Base-by-base conservation (phyloP, 1,284 basidiomycete species). In the Apiotrichum gracile region DNA sequence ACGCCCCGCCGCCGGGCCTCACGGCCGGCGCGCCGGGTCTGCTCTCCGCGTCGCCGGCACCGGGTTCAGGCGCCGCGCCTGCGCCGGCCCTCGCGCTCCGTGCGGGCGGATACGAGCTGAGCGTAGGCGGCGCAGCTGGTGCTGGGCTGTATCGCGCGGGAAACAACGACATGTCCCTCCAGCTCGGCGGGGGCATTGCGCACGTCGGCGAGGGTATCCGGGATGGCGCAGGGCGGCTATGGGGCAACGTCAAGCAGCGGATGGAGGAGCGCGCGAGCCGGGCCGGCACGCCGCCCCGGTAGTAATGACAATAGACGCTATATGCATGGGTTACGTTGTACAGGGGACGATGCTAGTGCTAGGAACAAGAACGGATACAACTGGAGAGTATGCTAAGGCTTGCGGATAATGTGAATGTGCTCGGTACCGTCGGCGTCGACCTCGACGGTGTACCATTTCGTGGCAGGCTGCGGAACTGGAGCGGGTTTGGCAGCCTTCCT, bases 41-140 rank as follows among this genome's bases (percentile, higher is more conserved):
- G 82, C 46, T 75, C n/a, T n/a, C n/a, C 80, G 82, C 84, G 13
- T 83, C 84, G 16, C 75, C 77, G 33, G 80, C 81, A 26, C 55
- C 60, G 10, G 34, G 46, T 1, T 12, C 19, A 3, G 47, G 51
- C 10, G 33, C 45, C 83, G 5, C 78, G 83, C 47, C 45, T 7
- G 63, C 46, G 5, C 63, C 68, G 4, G 65, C 63, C 16, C 68
- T 96, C 60, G 92, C 90, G 66, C 79, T 97, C 29, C 90, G 91
- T 62, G 81, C 96, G 26, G 92, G 91, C 8, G 87, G 88, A 0
- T 87, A 96, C 55, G 91, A 91, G 66, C 83, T 97, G 42, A 91
- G 85, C 60, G 81, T 96, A 5, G 91, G 90, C n/a, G 91, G 91
- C 4, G 75, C 85, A 12, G 82, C 80, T 29, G 86, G 85, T 10